Evolutionary conservation across 2,329 filamentous ascomycete species (phyloP).

Genomic region (Lasiodiplodia sp.): DNA sequence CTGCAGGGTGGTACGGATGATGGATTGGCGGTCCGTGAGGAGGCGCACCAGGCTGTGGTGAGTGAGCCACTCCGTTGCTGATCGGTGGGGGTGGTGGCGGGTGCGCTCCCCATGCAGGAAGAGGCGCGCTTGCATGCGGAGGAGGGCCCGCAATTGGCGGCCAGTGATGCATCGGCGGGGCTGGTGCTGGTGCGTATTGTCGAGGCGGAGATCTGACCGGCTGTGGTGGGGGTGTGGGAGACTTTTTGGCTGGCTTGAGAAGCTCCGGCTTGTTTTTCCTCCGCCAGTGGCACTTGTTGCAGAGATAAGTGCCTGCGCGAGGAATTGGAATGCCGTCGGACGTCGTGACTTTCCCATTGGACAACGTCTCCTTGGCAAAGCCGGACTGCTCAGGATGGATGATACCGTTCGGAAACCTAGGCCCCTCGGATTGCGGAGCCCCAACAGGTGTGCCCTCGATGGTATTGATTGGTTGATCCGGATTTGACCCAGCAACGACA

Average conservation of each 20-base stretch:
- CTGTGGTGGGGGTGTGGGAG: conserved; percentile 35
- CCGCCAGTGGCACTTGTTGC: conserved; percentile 59
- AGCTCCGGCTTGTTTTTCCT: conserved; percentile 46
- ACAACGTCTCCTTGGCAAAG: conserved; percentile 33
- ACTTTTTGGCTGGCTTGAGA: conserved; percentile 39
- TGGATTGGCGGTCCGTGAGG: conserved; percentile 35
- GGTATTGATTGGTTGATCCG: conserved; percentile 30
- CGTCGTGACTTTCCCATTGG: conserved; percentile 38
- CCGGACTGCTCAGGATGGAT: conserved; percentile 36
- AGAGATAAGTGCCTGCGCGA: conserved; percentile 46
- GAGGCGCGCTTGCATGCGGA: conserved; percentile 38
- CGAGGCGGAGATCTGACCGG: conserved; percentile 41
- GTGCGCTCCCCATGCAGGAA: conserved; percentile 41
- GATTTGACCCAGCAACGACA: conserved; percentile 30
- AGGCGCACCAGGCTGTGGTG: conserved; percentile 37
- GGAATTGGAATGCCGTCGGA: conserved; percentile 29
- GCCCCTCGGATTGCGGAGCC: conserved; percentile 15
- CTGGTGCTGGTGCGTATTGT: conserved; percentile 38
- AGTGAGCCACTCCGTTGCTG: conserved; percentile 43
- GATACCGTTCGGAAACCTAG: conserved; percentile 25
- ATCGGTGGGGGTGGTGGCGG: conserved; percentile 31
- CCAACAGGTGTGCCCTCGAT: conserved; percentile 24
- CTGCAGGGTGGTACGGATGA: conserved; percentile 39
- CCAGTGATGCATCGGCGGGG: conserved; percentile 36
- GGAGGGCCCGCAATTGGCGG: conserved; percentile 35